These are phyloP conservation scores for Colletotrichum costaricense DNA, from an alignment of 2,329 filamentous ascomycete species.

Conservation along the genomic window DNA sequence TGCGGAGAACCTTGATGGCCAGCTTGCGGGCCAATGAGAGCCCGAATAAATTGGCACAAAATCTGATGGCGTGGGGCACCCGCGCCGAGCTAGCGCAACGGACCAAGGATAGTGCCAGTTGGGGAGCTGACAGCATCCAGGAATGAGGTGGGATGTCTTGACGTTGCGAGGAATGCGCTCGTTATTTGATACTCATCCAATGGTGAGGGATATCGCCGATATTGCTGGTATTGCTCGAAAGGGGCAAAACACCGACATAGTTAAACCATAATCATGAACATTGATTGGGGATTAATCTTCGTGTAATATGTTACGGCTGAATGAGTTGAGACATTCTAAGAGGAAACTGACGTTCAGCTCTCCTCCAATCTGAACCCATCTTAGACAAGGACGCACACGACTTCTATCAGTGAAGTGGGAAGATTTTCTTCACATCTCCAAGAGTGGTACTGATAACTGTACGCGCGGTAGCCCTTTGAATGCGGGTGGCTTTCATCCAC, in stretches of 20 bases:
- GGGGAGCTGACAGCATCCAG: constrained; percentile 3
- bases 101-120: constrained; percentile 25
- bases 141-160: not conserved
- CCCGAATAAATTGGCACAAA: not conserved
- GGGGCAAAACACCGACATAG: not conserved
- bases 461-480: not conserved
- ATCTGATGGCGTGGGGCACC: not conserved
- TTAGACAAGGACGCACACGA: too few relatives aligned
- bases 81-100: not conserved
- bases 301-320: not conserved
- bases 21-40: constrained; percentile 6
- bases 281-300: not conserved
- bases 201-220: not conserved
- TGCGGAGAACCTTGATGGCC: constrained; percentile 33
- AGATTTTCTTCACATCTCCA: not conserved
- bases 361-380: not conserved
- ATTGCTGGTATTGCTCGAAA: not conserved
- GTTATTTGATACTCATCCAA: not conserved
- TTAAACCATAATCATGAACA: not conserved
- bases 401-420: not conserved
- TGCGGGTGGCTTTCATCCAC: not conserved
- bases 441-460: not conserved
- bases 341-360: not conserved
- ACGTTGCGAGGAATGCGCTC: not conserved
- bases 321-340: not conserved